Evolutionary conservation across 1,284 basidiomycete species (phyloP), one percentile per base, ranked within the genome.

Genomic region (Vanrija sp.): DNA sequence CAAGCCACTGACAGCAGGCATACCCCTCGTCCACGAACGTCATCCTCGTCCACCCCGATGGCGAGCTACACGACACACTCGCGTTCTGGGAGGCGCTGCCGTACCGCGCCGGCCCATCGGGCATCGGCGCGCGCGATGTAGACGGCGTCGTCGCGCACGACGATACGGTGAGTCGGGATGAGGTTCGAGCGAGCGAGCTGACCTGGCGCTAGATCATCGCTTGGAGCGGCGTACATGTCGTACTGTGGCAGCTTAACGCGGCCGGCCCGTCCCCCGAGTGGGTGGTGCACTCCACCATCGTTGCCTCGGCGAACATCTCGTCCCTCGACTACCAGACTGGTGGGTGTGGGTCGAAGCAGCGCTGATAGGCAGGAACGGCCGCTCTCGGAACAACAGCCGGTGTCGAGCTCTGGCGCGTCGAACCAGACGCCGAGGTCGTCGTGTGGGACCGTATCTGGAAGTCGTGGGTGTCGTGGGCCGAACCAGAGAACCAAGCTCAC

Each of bases 381-480:
- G 64, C 60, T 0, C 47, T 72, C 0, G 72, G 71, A 2, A 73
- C 72, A 0, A 19, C 52, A 28, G 48, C 45, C 21, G 73, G 72
- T 1, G 59, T 74, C 1, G 72, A 75, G 55, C 47, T 68, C 16
- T 75, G 73, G 73, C 52, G 57, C 4, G 63, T 60, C 34, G 63
- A 73, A 29, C 60, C 61, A 2, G 52, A 57, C 5, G 60, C 66
- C 6, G 67, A 64, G 3, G 61, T 75, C 6, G 65, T 69, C 4
- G 70, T 75, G 6, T 75, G 73, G 73, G 71, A 75, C 49, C 63
- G 66, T 21, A 21, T 70, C 1, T 74, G 71, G 71, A 55, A 64
- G 28, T 51, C 60, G 69, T 67, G 29, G 49, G 65, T 52, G 16
- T 14, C 5, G 6, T 16, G 6, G 28, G 3, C 21, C 5, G 21